phyloP scores from a whole-genome alignment of 345 rosid genomes.

The Ailanthus altissimus region DNA sequence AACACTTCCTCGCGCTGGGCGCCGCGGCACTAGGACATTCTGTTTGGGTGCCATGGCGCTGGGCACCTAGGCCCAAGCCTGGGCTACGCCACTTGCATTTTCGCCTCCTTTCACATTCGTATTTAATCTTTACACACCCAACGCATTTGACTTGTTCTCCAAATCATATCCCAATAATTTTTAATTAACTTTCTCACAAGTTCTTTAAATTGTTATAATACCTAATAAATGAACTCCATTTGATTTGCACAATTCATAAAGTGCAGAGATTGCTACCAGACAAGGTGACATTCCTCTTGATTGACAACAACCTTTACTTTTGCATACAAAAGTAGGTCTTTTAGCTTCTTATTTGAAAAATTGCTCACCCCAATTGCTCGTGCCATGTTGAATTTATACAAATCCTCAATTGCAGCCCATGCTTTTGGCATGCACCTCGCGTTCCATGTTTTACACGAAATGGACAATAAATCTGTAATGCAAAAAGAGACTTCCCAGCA shows the following conservation, averaged over 20 bases:
- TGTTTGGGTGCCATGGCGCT: too few relatives aligned
- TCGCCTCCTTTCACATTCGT: too few relatives aligned
- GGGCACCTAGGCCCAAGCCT: too few relatives aligned
- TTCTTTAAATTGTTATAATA: too few relatives aligned
- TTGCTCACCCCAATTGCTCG: conserved; percentile 64
- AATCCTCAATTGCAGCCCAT: conserved; percentile 59
- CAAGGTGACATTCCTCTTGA: conserved; percentile 66
- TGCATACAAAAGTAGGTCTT: conserved; percentile 39
- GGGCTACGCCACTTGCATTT: too few relatives aligned
- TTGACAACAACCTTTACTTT: conserved; percentile 59
- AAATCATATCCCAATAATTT: too few relatives aligned
- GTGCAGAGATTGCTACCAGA: conserved; percentile 61
- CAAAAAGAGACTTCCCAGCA: conserved; percentile 3
- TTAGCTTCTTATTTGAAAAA: conserved; percentile 59
- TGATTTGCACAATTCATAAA: conserved; percentile 56
- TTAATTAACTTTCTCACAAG: too few relatives aligned
- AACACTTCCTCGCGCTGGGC: too few relatives aligned
- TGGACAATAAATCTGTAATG: conserved; percentile 58
- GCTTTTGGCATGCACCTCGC: conserved; percentile 51
- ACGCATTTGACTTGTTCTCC: too few relatives aligned
- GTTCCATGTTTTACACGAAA: conserved; percentile 50
- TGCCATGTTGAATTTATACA: conserved; percentile 49
- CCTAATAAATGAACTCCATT: conserved; percentile 55
- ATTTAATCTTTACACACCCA: too few relatives aligned
- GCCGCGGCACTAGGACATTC: too few relatives aligned